These are phyloP conservation scores for Nemania sp. DNA, from an alignment of 2,329 filamentous ascomycete species.

Conservation along the genomic window DNA sequence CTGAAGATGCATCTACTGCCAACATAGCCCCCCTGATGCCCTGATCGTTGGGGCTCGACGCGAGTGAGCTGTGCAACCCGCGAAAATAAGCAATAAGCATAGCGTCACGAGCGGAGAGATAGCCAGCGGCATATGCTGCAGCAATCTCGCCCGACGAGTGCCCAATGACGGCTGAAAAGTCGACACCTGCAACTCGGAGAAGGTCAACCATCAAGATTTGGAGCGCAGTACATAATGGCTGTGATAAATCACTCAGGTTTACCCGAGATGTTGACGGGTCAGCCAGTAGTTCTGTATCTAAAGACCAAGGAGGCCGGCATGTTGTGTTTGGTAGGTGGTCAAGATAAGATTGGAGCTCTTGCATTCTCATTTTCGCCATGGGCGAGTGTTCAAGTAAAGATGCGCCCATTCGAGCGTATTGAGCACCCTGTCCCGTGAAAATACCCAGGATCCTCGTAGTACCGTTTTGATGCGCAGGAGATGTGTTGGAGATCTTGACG, in stretches of 20 bases:
- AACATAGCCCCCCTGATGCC: conserved; percentile 47
- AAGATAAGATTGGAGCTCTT: too few relatives aligned
- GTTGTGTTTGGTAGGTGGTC: too few relatives aligned
- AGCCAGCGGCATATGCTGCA: conserved; percentile 3
- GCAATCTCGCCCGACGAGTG: conserved; percentile 13
- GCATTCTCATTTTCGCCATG: conserved; percentile 18
- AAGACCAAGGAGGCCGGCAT: conserved; percentile 33
- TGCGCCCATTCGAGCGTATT: conserved; percentile 2
- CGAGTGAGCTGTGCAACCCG: not conserved
- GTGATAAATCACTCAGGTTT: conserved; percentile 30
- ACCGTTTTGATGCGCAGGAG: not conserved
- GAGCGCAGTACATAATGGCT: conserved; percentile 34
- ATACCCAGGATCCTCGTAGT: not conserved
- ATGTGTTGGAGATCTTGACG: too few relatives aligned
- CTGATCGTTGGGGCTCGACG: not conserved
- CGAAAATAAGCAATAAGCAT: conserved; percentile 6
- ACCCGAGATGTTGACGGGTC: conserved; percentile 32
- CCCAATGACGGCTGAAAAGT: not conserved
- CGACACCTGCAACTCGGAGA: conserved; percentile 7
- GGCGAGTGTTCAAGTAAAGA: not conserved
- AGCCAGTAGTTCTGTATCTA: conserved; percentile 27
- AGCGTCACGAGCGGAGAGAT: not conserved
- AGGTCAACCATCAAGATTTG: conserved; percentile 26
- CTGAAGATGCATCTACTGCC: conserved; percentile 42
- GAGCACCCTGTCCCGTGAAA: conserved; percentile 1